These are phyloP conservation scores for Eucommia ulmoides DNA, from an alignment of 257 asterid genomes.

Conservation along the genomic window DNA sequence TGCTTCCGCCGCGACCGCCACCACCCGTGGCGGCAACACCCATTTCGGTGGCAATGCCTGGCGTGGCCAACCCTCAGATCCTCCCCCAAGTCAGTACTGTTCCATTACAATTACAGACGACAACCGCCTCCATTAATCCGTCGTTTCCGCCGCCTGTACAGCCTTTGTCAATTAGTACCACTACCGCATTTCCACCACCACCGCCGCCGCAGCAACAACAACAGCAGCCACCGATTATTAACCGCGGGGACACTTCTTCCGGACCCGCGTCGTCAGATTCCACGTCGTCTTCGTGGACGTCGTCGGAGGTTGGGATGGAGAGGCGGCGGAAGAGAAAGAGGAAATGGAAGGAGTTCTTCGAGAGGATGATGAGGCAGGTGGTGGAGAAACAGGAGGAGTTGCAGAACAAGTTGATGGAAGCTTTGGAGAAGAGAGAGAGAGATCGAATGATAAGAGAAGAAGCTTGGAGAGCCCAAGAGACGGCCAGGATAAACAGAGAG, in stretches of 20 bases:
- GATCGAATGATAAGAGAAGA: constrained; percentile 70
- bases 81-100: constrained; percentile 13
- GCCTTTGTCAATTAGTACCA: too few species aligned
- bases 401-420: constrained; percentile 60
- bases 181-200: too few species aligned
- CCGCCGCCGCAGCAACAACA: constrained; percentile 16
- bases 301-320: constrained; percentile 69
- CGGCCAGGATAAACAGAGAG: constrained; percentile 55
- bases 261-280: constrained; percentile 27
- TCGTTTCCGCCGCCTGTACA: constrained; percentile 14
- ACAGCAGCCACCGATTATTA: constrained; percentile 12
- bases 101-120: not conserved
- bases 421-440: constrained; percentile 62
- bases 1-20: constrained; percentile 6
- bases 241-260: too few species aligned
- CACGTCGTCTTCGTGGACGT: constrained; percentile 72
- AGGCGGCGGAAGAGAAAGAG: constrained; percentile 54
- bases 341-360: constrained; percentile 74
- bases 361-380: constrained; percentile 46
- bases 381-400: constrained; percentile 71
- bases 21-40: constrained; percentile 4
- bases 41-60: constrained; percentile 45
- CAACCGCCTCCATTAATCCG: too few species aligned
- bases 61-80: constrained; percentile 9
- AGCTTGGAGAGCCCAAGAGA: constrained; percentile 77